A percentile compares a stretch with the other conserved stretches of the same genome.
These are phyloP conservation scores for Corymbia maculata DNA, from an alignment of 345 rosid species.

Conservation along the genomic window DNA sequence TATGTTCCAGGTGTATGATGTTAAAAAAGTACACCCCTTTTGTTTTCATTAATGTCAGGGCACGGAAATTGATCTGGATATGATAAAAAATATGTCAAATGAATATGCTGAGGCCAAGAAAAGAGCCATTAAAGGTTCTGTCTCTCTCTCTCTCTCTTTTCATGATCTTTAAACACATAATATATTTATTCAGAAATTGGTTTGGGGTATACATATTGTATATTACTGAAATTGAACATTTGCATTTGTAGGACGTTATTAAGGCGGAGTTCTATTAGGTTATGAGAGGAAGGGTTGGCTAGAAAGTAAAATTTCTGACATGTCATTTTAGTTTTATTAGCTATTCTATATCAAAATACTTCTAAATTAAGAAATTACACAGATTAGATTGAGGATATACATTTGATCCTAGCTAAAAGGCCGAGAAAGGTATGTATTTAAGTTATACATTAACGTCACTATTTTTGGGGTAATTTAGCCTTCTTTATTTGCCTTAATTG, in stretches of 20 bases:
- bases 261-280: background rate
- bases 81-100: conserved; percentile 34
- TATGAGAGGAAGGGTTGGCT: background rate
- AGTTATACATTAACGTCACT: background rate
- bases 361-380: background rate
- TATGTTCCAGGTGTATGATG: background rate
- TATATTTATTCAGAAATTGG: background rate
- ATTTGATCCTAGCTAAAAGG: background rate
- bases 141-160: background rate
- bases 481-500: background rate
- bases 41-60: conserved; percentile 25
- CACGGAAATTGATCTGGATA: conserved; percentile 34
- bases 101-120: conserved; percentile 69
- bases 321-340: background rate
- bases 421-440: background rate
- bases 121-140: conserved; percentile 50
- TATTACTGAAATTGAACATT: background rate
- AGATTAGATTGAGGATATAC: background rate
- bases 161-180: background rate
- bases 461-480: background rate
- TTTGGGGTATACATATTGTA: background rate
- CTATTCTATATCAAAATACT: background rate
- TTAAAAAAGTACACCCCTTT: background rate
- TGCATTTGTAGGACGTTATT: background rate
- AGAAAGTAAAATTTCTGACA: background rate